A percentile compares a stretch with the other conserved stretches of the same genome.
phyloP scores from a whole-genome alignment of 805 yeast genomes.

The Teunomyces tritomae region DNA sequence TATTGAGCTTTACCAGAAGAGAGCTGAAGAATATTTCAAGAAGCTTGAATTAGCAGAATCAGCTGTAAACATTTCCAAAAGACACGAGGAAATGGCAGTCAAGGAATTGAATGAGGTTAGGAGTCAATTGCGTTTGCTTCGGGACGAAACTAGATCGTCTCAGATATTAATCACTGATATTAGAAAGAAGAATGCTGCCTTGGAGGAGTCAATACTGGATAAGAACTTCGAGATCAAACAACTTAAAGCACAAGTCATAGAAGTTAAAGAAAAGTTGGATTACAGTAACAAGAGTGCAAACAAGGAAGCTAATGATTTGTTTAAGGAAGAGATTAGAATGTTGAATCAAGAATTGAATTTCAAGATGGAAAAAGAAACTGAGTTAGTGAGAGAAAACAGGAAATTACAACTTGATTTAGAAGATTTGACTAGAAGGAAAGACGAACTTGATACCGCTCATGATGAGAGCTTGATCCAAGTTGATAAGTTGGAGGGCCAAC shows the following conservation, averaged over 20 bases:
- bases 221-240: conserved; percentile 54
- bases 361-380: conserved; percentile 63
- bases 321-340: conserved; percentile 50
- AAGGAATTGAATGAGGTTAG: conserved; percentile 47
- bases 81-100: conserved; percentile 55
- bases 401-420: conserved; percentile 60
- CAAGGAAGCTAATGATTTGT: conserved; percentile 41
- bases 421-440: conserved; percentile 29
- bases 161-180: conserved; percentile 54
- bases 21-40: conserved; percentile 71
- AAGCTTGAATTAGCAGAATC: conserved; percentile 79
- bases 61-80: conserved; percentile 59
- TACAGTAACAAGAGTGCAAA: conserved; percentile 48
- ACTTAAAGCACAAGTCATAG: conserved; percentile 44
- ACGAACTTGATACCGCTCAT: conserved; percentile 26
- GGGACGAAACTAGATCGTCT: conserved; percentile 52
- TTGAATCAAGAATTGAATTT: conserved; percentile 52
- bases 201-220: conserved; percentile 57
- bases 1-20: conserved; percentile 58
- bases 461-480: conserved; percentile 42
- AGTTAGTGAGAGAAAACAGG: conserved; percentile 60
- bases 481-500: conserved; percentile 33
- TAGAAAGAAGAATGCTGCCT: conserved; percentile 46
- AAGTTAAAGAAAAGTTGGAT: conserved; percentile 54
- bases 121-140: conserved; percentile 43